Evolutionary conservation across 805 yeast species (phyloP).

Genomic region (Cyberlindnera amylophila): DNA sequence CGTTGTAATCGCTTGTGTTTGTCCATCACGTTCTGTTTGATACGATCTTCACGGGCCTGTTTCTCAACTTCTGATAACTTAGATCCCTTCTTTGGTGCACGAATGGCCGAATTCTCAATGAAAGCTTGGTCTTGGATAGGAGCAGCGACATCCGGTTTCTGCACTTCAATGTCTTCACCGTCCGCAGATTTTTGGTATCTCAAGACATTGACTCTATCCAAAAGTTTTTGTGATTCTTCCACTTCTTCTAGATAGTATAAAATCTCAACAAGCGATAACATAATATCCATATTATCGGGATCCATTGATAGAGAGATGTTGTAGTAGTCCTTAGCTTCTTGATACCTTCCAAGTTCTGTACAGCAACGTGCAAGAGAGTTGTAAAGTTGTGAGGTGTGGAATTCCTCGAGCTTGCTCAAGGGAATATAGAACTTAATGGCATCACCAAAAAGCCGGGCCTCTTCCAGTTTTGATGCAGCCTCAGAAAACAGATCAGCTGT

Average conservation of each 20-base stretch:
- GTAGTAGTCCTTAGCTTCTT: constrained; percentile 59
- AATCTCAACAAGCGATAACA: constrained; percentile 78
- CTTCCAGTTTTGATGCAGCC: constrained; percentile 72
- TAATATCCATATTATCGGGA: constrained; percentile 66
- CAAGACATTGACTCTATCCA: constrained; percentile 44
- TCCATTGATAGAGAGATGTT: constrained; percentile 48
- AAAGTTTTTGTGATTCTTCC: constrained; percentile 50
- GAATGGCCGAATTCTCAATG: constrained; percentile 20
- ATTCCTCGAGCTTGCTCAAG: constrained; percentile 52
- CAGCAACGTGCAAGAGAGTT: constrained; percentile 71
- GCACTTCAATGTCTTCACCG: constrained; percentile 12
- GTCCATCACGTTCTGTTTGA: constrained; percentile 53
- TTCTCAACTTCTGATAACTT: constrained; percentile 42
- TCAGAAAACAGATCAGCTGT: constrained; percentile 70
- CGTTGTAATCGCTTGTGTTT: constrained; percentile 52
- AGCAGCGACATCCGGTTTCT: neutral
- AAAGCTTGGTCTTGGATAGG: constrained; percentile 20
- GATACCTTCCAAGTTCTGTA: constrained; percentile 66
- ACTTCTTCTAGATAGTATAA: constrained; percentile 61
- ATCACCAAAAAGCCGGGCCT: constrained; percentile 64
- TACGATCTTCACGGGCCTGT: constrained; percentile 51
- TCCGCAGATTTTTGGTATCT: constrained; percentile 30
- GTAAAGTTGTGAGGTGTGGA: constrained; percentile 42
- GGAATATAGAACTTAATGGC: constrained; percentile 67
- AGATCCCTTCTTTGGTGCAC: constrained; percentile 30